Evolutionary conservation across 1,139 yeast species (phyloP).

Genomic region (Barnettozyma hawaiiensis): DNA sequence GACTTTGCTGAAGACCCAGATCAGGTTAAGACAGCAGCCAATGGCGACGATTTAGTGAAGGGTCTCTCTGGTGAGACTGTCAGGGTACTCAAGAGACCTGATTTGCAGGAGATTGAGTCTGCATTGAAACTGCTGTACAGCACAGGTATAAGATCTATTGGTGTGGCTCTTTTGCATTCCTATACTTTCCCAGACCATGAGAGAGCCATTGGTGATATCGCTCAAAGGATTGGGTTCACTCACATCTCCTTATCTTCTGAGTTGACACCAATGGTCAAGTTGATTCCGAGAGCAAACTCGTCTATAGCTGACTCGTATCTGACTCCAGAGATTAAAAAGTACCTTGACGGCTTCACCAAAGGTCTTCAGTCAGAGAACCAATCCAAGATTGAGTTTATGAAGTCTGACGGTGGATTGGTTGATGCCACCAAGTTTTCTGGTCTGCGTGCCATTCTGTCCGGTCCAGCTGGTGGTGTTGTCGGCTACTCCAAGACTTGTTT

Average conservation of each 20-base stretch:
- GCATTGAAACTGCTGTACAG: conserved; percentile 40
- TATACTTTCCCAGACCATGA: conserved; percentile 69
- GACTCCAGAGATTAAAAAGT: conserved; percentile 64
- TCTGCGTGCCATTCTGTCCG: conserved; percentile 47
- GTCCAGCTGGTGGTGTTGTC: conserved; percentile 63
- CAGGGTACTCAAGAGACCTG: conserved; percentile 46
- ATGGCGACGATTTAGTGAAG: conserved; percentile 31
- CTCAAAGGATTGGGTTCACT: conserved; percentile 52
- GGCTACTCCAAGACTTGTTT: conserved; percentile 50
- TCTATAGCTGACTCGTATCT: conserved; percentile 73
- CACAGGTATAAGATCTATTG: conserved; percentile 58
- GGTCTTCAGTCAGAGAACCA: conserved; percentile 45
- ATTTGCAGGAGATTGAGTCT: conserved; percentile 35
- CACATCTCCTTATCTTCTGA: conserved; percentile 62
- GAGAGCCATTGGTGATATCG: conserved; percentile 48
- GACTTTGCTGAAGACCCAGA: conserved; percentile 59
- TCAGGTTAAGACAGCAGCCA: conserved; percentile 27
- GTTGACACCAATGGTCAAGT: conserved; percentile 69
- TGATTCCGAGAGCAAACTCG: conserved; percentile 66
- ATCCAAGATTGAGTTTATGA: conserved; percentile 47
- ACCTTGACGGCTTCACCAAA: conserved; percentile 51
- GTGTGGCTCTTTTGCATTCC: conserved; percentile 64
- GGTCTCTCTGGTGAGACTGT: conserved; percentile 66
- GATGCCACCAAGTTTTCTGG: conserved; percentile 46
- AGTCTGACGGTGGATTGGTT: conserved; percentile 56